Evolutionary conservation across 305 asterid genomes (phyloP).

Genomic region (Fraxinus greggii): DNA sequence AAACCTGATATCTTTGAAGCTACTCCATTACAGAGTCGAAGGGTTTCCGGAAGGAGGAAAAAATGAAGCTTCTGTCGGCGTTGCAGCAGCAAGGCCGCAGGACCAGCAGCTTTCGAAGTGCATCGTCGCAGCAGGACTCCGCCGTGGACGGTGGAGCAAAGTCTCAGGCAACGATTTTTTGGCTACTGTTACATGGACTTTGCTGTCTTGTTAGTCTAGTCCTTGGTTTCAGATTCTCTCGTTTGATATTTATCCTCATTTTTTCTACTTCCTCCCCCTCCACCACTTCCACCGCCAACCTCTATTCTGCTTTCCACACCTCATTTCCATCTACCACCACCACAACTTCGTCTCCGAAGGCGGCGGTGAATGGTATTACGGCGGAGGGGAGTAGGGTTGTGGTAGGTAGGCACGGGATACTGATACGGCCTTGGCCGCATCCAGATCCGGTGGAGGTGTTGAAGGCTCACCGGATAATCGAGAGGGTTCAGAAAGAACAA

Average conservation of each 20-base stretch:
- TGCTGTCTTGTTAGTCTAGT: slow-evolving; percentile 82
- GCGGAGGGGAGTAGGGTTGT: slow-evolving; percentile 62
- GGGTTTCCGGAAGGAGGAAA: background rate
- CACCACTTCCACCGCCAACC: slow-evolving; percentile 1
- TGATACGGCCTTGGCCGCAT: slow-evolving; percentile 96
- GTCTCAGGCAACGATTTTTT: slow-evolving; percentile 75
- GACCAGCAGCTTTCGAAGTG: slow-evolving; percentile 64
- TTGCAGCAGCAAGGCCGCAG: slow-evolving; percentile 84
- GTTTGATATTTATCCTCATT: slow-evolving; percentile 67
- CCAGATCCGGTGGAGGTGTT: slow-evolving; percentile 91
- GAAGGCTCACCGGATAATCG: slow-evolving; percentile 83
- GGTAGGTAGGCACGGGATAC: slow-evolving; percentile 93
- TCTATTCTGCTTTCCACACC: slow-evolving; percentile 39
- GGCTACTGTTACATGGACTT: slow-evolving; percentile 69
- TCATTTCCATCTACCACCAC: slow-evolving; percentile 19
- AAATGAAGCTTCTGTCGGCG: slow-evolving; percentile 62
- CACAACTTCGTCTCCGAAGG: slow-evolving; percentile 17
- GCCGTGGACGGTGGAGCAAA: slow-evolving; percentile 56
- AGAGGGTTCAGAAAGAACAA: slow-evolving; percentile 88
- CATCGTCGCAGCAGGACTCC: slow-evolving; percentile 58
- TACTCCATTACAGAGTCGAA: slow-evolving; percentile 18
- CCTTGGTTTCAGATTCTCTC: slow-evolving; percentile 87
- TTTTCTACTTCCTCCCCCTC: slow-evolving; percentile 51
- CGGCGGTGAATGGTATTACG: slow-evolving; percentile 32
- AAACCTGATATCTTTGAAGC: slow-evolving; percentile 39